These are phyloP conservation scores for Metroxylon sagu DNA, from an alignment of 176 grass and related monocot species.

Conservation along the genomic window DNA sequence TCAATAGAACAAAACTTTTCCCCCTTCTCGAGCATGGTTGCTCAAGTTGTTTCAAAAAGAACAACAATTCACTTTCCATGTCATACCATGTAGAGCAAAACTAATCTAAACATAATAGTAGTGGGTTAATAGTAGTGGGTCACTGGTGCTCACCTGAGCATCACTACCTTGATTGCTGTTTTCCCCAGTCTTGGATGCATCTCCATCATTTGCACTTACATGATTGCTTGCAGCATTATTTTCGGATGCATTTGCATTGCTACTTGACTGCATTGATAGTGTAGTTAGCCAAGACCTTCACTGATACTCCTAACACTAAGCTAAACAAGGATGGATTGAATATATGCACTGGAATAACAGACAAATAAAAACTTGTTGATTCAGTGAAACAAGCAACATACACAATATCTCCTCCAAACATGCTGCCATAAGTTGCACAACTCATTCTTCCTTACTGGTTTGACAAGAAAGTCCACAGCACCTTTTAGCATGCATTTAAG, in stretches of 20 bases:
- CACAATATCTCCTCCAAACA: conserved; percentile 87
- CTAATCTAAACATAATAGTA: too few species aligned
- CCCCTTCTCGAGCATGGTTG: not conserved
- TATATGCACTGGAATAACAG: too few species aligned
- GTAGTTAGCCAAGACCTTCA: too few species aligned
- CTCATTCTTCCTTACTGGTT: conserved; percentile 92
- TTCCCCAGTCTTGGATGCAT: conserved; percentile 54
- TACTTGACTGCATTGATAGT: conserved; percentile 47
- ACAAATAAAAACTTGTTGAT: not conserved
- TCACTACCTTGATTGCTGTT: conserved; percentile 51
- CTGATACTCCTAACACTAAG: too few species aligned
- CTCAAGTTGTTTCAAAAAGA: not conserved
- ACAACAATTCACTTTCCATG: too few species aligned
- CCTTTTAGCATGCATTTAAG: conserved; percentile 97
- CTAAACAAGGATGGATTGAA: too few species aligned
- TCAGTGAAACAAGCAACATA: conserved; percentile 39
- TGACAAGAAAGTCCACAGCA: conserved; percentile 87
- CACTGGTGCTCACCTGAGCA: conserved; percentile 47
- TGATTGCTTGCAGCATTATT: conserved; percentile 73
- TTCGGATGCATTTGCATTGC: conserved; percentile 59
- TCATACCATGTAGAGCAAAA: too few species aligned
- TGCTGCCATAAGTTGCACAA: conserved; percentile 94
- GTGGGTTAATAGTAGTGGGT: too few species aligned
- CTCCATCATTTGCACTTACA: conserved; percentile 52
- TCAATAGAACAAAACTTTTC: too few species aligned